A percentile compares a stretch with the other conserved stretches of the same genome.
phyloP scores from a whole-genome alignment of 2,329 filamentous ascomycete genomes.

The Pseudogymnoascus sp. region DNA sequence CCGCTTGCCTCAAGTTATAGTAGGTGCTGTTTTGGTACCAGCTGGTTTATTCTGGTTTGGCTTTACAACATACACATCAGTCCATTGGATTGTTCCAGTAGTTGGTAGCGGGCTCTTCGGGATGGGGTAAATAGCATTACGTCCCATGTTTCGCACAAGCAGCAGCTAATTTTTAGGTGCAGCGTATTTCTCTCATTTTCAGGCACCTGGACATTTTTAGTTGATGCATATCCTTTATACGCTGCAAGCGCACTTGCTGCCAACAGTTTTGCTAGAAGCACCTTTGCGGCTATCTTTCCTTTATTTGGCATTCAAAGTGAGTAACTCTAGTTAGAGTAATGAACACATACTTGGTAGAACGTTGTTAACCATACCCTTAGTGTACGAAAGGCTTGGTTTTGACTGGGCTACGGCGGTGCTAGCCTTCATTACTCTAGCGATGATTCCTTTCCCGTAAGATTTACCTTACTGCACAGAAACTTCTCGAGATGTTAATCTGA shows the following conservation, averaged over 20 bases:
- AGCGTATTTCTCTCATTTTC: constrained; percentile 73
- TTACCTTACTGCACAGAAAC: too few species aligned
- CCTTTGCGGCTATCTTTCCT: constrained; percentile 56
- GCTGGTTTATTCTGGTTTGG: too few species aligned
- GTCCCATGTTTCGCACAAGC: neutral
- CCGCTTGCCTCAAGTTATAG: too few species aligned
- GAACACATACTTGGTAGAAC: constrained; percentile 23
- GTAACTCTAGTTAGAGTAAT: neutral
- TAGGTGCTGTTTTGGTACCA: too few species aligned
- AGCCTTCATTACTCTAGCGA: constrained; percentile 53
- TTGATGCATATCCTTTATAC: constrained; percentile 70
- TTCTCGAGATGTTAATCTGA: too few species aligned
- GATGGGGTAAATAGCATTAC: too few species aligned
- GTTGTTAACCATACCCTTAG: constrained; percentile 67
- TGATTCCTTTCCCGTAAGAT: constrained; percentile 55
- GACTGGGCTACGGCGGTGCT: constrained; percentile 62
- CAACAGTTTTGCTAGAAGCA: constrained; percentile 71
- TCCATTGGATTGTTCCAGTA: too few species aligned
- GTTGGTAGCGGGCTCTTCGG: too few species aligned
- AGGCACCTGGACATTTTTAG: constrained; percentile 77
- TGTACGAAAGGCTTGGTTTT: constrained; percentile 64
- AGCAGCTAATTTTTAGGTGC: neutral
- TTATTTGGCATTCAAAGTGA: neutral
- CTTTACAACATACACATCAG: too few species aligned
- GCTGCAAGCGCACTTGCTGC: constrained; percentile 74